Base-by-base conservation (phyloP, 495 filamentous ascomycete genomes). In the Staphylotrichum longicolle region DNA sequence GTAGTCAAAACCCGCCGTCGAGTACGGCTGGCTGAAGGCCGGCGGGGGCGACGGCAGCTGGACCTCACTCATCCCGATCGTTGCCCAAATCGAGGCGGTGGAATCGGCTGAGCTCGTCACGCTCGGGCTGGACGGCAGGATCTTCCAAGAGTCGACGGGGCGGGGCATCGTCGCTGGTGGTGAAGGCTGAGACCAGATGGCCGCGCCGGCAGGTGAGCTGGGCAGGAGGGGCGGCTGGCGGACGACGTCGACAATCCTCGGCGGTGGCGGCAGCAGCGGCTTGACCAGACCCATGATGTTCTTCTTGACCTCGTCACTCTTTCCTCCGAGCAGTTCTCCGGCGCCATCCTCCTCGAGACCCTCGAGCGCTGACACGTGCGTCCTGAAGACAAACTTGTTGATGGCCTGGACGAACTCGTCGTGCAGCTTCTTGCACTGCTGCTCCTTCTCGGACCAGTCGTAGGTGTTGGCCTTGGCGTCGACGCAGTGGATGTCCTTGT, bases 301-400 rank as follows among this genome's bases (percentile, higher is more conserved):
- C 68, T 81, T 83, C 82, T 96, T 96, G 70, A 96, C 93, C 61
- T 97, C 93, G 69, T 96, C 91, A 73, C 91, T 93, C 75, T 90
- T 88, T 56, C 94, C 93, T 65, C 87, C 88, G 46, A 98, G 84
- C 57, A 99, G 80, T 77, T 99, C 94, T 57, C 94, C 94, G 48
- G 89, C 91, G 58, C 94, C 94, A 72, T 97, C 95, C 76, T 99
- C 94, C 80, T 99, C 94, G 58, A 98, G 77, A 52, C 94, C 94
- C 76, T 99, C 94, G 58, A 99, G 81, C 42, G 93, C 94, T 65
- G 89, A 87, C 62, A 88, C 91, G 66, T 90, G 85, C 35, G 94
- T 92, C 66, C 92, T 86, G 78, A 91, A 99, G 68, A 99, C 93
- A 72, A 94, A 99, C 77, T 88, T 92, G 83, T 99, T 99, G 78